Base-by-base conservation (phyloP, 139 green algal species). In the Chloropicon primus region DNA sequence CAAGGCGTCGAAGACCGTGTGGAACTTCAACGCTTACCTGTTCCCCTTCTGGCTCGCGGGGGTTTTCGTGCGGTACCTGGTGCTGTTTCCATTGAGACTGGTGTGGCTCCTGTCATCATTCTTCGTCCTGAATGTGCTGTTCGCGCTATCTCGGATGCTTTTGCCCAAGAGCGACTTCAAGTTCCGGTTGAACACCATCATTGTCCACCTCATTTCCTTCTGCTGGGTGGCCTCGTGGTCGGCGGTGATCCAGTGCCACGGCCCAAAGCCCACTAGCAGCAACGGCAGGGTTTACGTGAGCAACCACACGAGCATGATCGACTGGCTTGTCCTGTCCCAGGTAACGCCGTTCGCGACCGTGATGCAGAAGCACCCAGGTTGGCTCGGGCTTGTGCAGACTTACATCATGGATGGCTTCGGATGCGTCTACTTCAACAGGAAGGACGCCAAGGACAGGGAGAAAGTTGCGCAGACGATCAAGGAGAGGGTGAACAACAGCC, bases 231-330 rank as follows among this genome's bases (percentile, higher is more conserved):
- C 88, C 0, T 95, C 91, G 1, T 98, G 93, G 93, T 97, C 90
- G n/a, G 91, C 71, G 71, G 87, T 94, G 25, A 82, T 94, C 75
- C 81, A 81, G 23, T 94, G 96, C 82, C 95, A 99, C 84, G 94
- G 94, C 2, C 94, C 95, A 2, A 82, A 84, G 21, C 95, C 95
- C 21, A 90, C 85, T 1, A 77, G 84, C 0, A 78, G 82, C 1
- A 24, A 92, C 78, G 71, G 80, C 25, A 28, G 28, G 74, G 91
- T 99, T 26, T 99, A 92, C 90, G 95, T 99, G 26, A 91, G 92
- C 77, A 99, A 99, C 88, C 95, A 99, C 88, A 97, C 94, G 1
- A 92, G 82, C 71, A 99, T 99, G 94, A 98, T 99, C 78, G 95
- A 99, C 85, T 99, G 97, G 84, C 90, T 93, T 75, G 87, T 99